These are phyloP conservation scores for Pleurotus sapidus DNA, from an alignment of 768 basidiomycete genomes.

Conservation along the genomic window DNA sequence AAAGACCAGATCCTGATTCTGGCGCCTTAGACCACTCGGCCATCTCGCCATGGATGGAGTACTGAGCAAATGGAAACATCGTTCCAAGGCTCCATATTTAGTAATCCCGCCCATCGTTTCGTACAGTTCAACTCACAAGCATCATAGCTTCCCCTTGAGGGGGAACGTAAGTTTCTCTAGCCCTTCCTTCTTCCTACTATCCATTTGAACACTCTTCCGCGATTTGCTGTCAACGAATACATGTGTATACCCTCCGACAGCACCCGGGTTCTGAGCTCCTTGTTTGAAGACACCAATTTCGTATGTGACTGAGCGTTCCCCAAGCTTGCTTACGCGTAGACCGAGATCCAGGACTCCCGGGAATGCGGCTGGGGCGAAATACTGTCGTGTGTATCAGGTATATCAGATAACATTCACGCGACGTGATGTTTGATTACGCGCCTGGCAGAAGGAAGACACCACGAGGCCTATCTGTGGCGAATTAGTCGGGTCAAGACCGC, in stretches of 20 bases:
- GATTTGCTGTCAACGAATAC: slow-evolving; percentile 72
- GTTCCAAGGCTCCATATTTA: no score
- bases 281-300: slow-evolving; percentile 75
- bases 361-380: slow-evolving; percentile 71
- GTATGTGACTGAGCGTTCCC: slow-evolving; percentile 75
- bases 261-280: slow-evolving; percentile 30
- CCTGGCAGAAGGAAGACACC: slow-evolving; percentile 73
- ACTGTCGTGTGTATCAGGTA: slow-evolving; percentile 32
- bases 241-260: slow-evolving; percentile 69
- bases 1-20: slow-evolving; percentile 14
- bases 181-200: slow-evolving; percentile 37
- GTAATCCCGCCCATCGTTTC: no score
- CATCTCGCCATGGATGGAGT: background rate
- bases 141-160: background rate
- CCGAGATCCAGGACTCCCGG: slow-evolving; percentile 71
- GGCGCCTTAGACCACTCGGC: slow-evolving; percentile 6
- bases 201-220: slow-evolving; percentile 55
- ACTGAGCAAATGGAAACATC: no score
- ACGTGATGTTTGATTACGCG: slow-evolving; percentile 16
- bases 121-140: no score
- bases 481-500: slow-evolving; percentile 48
- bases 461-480: slow-evolving; percentile 70
- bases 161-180: slow-evolving; percentile 35
- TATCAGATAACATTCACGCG: background rate
- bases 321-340: slow-evolving; percentile 63